phyloP scores from a whole-genome alignment of 345 rosid species.

The Syzygium aromaticum region DNA sequence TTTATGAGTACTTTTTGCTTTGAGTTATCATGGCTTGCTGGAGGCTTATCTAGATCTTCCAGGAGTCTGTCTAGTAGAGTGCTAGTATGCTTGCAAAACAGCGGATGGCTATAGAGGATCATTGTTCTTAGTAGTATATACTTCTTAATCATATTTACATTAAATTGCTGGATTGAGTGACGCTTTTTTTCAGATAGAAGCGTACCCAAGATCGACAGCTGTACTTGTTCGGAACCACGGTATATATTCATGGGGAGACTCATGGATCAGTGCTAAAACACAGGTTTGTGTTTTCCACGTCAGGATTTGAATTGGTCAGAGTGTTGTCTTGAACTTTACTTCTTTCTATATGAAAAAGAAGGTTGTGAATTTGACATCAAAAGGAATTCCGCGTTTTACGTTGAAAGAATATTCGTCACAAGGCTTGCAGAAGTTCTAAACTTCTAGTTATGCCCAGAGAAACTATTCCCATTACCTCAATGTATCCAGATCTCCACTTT shows the following conservation, averaged over 20 bases:
- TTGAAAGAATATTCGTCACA: neutral
- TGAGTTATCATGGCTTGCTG: rapidly evolving
- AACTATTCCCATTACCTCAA: neutral
- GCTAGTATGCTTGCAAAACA: neutral
- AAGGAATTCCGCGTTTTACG: neutral
- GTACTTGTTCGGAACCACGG: slow-evolving; percentile 98
- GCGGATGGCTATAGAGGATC: neutral
- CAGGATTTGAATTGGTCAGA: neutral
- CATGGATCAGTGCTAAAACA: slow-evolving; percentile 97
- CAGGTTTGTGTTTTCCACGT: slow-evolving; percentile 46
- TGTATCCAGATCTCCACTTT: neutral
- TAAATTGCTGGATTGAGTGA: neutral
- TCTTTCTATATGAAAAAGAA: neutral
- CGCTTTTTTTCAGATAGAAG: slow-evolving; percentile 50
- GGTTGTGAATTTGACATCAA: neutral
- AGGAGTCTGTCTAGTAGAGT: neutral
- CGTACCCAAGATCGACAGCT: slow-evolving; percentile 86
- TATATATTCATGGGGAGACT: slow-evolving; percentile 89
- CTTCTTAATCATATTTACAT: neutral
- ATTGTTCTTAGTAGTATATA: neutral
- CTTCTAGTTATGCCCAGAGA: neutral
- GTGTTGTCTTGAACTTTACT: neutral
- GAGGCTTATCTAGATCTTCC: neutral
- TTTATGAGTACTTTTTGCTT: neutral
- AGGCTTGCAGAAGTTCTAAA: neutral